phyloP scores from a whole-genome alignment of 163 green algal species.

The Prototheca cutis region DNA sequence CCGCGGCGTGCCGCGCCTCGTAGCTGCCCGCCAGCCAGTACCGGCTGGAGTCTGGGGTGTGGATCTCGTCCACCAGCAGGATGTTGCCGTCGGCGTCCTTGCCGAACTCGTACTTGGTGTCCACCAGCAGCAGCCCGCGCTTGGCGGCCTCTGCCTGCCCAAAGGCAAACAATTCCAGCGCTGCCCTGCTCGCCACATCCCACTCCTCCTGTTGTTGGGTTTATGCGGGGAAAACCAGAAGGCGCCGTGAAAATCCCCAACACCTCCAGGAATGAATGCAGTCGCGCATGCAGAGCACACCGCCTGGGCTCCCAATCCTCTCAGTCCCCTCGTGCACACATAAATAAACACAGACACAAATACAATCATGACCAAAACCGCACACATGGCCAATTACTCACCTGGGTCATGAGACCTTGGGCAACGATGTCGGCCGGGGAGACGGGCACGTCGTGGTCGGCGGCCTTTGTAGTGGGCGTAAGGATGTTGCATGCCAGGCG shows the following conservation, averaged over 20 bases:
- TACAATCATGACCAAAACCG: background rate
- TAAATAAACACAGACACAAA: too few species aligned
- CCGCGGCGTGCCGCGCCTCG: slow-evolving; percentile 53
- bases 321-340: too few species aligned
- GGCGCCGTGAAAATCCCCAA: too few species aligned
- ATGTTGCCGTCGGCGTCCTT: slow-evolving; percentile 66
- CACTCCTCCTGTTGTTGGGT: slow-evolving; percentile 63
- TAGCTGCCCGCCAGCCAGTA: slow-evolving; percentile 94
- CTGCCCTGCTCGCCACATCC: slow-evolving; percentile 57
- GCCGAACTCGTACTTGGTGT: slow-evolving; percentile 97
- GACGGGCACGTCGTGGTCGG: slow-evolving; percentile 85
- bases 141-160: slow-evolving; percentile 74
- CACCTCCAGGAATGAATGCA: too few species aligned
- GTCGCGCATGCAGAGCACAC: too few species aligned
- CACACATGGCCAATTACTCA: background rate
- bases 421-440: slow-evolving; percentile 72
- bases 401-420: slow-evolving; percentile 12
- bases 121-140: slow-evolving; percentile 88
- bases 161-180: slow-evolving; percentile 81
- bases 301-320: too few species aligned
- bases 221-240: too few species aligned
- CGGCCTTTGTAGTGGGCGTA: slow-evolving; percentile 52
- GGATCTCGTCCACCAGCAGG: slow-evolving; percentile 77
- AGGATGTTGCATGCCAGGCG: slow-evolving; percentile 48
- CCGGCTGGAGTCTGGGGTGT: slow-evolving; percentile 63